Evolutionary conservation across 192 early-diverging fungal species (phyloP), one percentile per base, ranked within the genome.

Genomic region (Podila clonocystis): DNA sequence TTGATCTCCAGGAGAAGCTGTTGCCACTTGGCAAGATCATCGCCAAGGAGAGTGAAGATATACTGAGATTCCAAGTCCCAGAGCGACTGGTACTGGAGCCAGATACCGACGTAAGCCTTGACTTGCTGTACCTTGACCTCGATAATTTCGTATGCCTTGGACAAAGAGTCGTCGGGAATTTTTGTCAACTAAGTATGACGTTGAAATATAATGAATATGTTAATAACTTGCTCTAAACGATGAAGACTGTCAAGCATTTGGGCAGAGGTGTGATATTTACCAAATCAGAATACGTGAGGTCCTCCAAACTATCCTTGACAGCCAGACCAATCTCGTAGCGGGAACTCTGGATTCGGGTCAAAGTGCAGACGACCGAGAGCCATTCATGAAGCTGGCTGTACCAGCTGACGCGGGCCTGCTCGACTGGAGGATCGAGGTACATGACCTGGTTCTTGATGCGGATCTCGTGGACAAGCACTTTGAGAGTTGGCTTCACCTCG

Each of bases 31-130:
- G 77, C 73, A 68, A 99, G 85, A 70, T 99, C 94, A 30, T 97
- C 94, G 31, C 96, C 96, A 29, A 99, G 89, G 31, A 88, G 86
- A 50, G 88, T 82, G 70, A 92, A 94, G 22, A 99, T 93, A 59
- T 93, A 88, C 74, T 93, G 92, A 0, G 91, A 87, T 74, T 98
- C 96, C 50, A 99, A 87, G 82, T 99, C 98, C 98, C 98, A 99
- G 45, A 99, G 89, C 9, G 94, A 95, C 79, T 99, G 98, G 87
- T 99, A 99, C 67, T 95, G 94, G 20, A 99, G 88, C 98, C 98
- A 99, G 65, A 96, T 92, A 55, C 90, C 88, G 38, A 97, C 94
- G 72, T 99, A 99, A 30, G 91, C 86, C 8, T 85, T 87, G 12
- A 97, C 94, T 70, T 94, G 86, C 26, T 86, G 74, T 20, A 93